Percentiles rank a stretch among this genome's conserved stretches.
phyloP scores from a whole-genome alignment of 2,329 filamentous ascomycete species.

The Hymenoscyphus fraxineus region DNA sequence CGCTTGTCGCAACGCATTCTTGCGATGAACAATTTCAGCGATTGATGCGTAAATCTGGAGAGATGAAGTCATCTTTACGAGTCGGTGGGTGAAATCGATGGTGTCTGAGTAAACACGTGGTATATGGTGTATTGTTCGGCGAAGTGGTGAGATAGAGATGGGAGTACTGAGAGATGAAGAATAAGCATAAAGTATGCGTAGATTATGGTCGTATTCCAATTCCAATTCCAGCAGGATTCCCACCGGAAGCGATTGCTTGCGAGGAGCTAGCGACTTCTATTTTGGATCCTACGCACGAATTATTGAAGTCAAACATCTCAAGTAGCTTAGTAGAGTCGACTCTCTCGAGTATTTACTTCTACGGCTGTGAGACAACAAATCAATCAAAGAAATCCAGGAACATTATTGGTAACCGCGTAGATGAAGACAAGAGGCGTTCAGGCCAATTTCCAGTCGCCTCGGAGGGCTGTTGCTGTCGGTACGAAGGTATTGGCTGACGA shows the following conservation, averaged over 20 bases:
- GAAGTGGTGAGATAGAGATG: background rate
- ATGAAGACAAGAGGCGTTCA: background rate
- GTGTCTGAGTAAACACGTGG: background rate
- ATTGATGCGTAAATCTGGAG: background rate
- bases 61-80: background rate
- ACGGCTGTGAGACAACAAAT: background rate
- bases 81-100: background rate
- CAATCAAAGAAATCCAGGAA: background rate
- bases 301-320: background rate
- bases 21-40: no score
- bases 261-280: background rate
- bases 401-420: background rate
- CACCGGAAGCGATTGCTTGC: background rate
- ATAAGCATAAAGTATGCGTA: background rate
- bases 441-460: background rate
- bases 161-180: background rate
- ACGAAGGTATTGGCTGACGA: background rate
- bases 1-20: background rate
- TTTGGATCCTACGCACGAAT: background rate
- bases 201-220: background rate
- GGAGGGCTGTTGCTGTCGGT: background rate
- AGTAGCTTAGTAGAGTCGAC: background rate
- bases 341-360: background rate
- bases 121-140: background rate
- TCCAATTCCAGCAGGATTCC: background rate